These are phyloP conservation scores for Umbelopsis vinacea DNA, from an alignment of 192 early-diverging fungal species.

Conservation along the genomic window DNA sequence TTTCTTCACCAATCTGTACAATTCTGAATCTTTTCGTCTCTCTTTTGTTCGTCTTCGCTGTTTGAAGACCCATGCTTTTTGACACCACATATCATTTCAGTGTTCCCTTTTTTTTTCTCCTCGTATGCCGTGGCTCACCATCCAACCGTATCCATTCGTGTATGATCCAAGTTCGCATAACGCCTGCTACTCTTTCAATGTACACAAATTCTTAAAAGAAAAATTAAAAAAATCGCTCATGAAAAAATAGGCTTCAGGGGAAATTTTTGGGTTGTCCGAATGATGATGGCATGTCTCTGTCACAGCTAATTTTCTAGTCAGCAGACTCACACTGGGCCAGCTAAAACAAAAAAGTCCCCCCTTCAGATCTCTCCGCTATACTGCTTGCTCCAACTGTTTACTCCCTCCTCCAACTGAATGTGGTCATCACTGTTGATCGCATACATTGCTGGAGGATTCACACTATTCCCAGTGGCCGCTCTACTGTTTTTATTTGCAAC, in stretches of 20 bases:
- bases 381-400: background rate
- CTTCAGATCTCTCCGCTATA: too few species aligned
- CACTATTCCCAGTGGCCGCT: conserved; percentile 42
- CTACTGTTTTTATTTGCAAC: background rate
- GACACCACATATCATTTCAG: background rate
- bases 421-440: conserved; percentile 39
- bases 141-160: background rate
- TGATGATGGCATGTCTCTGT: too few species aligned
- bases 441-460: conserved; percentile 50
- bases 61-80: background rate
- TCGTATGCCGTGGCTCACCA: background rate
- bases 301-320: too few species aligned
- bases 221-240: too few species aligned
- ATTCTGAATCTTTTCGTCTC: background rate
- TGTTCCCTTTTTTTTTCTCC: background rate
- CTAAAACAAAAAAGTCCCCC: too few species aligned
- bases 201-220: background rate
- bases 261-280: too few species aligned
- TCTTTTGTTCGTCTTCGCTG: background rate
- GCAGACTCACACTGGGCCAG: too few species aligned
- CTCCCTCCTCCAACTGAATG: conserved; percentile 3
- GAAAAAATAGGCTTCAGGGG: too few species aligned
- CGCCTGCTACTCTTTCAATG: background rate
- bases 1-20: background rate
- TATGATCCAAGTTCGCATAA: background rate